Conservation (phyloP, 2,329 filamentous ascomycete species). For the Colletotrichum somersetense region DNA sequence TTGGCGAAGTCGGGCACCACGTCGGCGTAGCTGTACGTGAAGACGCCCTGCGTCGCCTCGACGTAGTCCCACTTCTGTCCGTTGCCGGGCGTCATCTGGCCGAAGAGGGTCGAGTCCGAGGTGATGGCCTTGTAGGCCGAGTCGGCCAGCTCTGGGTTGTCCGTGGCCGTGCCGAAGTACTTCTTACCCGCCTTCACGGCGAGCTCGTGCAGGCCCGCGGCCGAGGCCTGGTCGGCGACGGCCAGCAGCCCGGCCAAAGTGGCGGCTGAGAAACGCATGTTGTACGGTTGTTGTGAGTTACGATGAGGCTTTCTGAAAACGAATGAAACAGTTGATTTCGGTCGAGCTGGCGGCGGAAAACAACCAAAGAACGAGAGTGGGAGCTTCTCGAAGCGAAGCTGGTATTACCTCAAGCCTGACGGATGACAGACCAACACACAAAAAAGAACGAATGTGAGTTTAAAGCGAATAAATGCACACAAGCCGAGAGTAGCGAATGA, state of each 20-base stretch:
- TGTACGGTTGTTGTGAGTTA: not conserved
- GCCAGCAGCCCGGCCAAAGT: slow-evolving; percentile 5
- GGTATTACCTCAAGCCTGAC: not conserved
- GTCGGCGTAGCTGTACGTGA: slow-evolving; percentile 70
- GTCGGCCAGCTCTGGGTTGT: slow-evolving; percentile 68
- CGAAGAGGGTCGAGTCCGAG: slow-evolving; percentile 68
- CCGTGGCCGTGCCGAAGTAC: slow-evolving; percentile 75
- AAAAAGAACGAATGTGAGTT: not conserved
- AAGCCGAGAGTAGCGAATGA: slow-evolving; percentile 4
- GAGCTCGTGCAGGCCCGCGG: slow-evolving; percentile 49
- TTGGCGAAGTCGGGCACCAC: slow-evolving; percentile 54
- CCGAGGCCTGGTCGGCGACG: slow-evolving; percentile 29
- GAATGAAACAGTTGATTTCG: not conserved
- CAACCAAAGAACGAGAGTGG: not conserved
- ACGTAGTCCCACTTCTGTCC: slow-evolving; percentile 73
- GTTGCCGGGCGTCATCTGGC: slow-evolving; percentile 74
- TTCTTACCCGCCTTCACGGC: slow-evolving; percentile 47
- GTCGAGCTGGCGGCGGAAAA: not conserved
- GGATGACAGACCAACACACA: not conserved
- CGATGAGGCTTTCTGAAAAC: not conserved
- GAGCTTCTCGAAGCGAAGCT: not conserved
- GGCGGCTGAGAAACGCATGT: slow-evolving; percentile 18
- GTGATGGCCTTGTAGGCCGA: slow-evolving; percentile 65
- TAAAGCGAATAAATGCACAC: slow-evolving; percentile 4
- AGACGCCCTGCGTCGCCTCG: slow-evolving; percentile 67